Percentiles rank a stretch among this genome's conserved stretches.
phyloP scores from a whole-genome alignment of 805 yeast genomes.

The Torulaspora indica region DNA sequence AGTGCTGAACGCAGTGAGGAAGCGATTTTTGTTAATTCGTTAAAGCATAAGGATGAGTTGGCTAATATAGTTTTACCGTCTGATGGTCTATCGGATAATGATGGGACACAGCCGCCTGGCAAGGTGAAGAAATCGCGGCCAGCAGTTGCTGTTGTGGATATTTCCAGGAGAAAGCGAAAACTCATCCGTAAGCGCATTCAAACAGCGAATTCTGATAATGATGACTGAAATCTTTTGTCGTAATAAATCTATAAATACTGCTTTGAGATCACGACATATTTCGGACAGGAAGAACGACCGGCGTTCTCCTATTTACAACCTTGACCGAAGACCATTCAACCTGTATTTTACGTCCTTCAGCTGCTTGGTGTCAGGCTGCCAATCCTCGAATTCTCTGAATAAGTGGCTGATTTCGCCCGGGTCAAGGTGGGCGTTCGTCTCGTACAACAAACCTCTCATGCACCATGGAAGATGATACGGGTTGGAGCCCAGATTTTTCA shows the following conservation, averaged over 20 bases:
- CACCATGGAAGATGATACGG: conserved; percentile 93
- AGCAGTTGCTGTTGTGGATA: background rate
- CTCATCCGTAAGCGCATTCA: conserved; percentile 24
- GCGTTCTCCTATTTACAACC: conserved; percentile 14
- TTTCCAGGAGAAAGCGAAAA: conserved; percentile 15
- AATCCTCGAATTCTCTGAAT: conserved; percentile 66
- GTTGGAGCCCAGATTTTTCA: conserved; percentile 65
- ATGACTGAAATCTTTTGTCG: conserved; percentile 1
- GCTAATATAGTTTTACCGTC: conserved; percentile 19
- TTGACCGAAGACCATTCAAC: conserved; percentile 48
- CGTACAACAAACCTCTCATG: conserved; percentile 74
- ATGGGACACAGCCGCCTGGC: conserved; percentile 1
- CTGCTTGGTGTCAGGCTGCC: conserved; percentile 84
- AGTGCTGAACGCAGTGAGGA: conserved; percentile 17
- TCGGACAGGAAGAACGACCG: conserved; percentile 4
- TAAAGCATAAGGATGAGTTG: conserved; percentile 16
- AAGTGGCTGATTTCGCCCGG: conserved; percentile 56
- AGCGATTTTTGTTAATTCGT: conserved; percentile 17
- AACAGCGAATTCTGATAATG: conserved; percentile 18
- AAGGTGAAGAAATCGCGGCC: conserved; percentile 6
- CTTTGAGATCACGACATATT: too few species aligned
- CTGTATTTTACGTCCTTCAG: conserved; percentile 81
- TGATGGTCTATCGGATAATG: conserved; percentile 18
- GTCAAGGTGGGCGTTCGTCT: conserved; percentile 49
- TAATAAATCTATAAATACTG: background rate